Evolutionary conservation across 495 filamentous ascomycete species (phyloP).

Genomic region (Geoglossum glabrum): DNA sequence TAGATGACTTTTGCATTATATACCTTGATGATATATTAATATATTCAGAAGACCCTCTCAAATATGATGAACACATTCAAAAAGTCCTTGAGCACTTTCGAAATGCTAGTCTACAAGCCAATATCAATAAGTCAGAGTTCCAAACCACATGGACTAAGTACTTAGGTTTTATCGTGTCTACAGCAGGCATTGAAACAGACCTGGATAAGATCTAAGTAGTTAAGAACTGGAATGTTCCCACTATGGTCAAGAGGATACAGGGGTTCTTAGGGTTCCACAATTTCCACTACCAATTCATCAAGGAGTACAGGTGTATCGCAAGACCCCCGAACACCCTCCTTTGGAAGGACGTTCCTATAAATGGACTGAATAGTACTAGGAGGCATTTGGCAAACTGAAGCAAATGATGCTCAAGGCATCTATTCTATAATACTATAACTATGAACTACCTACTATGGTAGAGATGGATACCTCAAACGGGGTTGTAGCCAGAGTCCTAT

Average conservation of each 20-base stretch:
- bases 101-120: not conserved
- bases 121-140: conserved; percentile 2
- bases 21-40: conserved; percentile 7
- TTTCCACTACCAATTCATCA: conserved; percentile 12
- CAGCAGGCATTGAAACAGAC: too few relatives aligned
- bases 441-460: conserved; percentile 5
- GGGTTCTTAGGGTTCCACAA: not conserved
- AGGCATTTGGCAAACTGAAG: conserved; percentile 7
- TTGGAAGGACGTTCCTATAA: not conserved
- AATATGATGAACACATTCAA: conserved; percentile 5
- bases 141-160: too few relatives aligned
- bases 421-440: conserved; percentile 7
- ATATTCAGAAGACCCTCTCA: conserved; percentile 6
- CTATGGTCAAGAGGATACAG: too few relatives aligned
- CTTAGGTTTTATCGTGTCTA: too few relatives aligned
- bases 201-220: not conserved
- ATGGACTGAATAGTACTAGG: not conserved
- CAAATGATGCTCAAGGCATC: conserved; percentile 2
- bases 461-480: conserved; percentile 14
- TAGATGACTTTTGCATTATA: not conserved
- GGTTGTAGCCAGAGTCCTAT: too few relatives aligned
- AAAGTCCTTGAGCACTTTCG: conserved; percentile 6
- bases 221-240: not conserved
- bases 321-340: conserved; percentile 3
- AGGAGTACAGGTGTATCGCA: conserved; percentile 4